phyloP scores from a whole-genome alignment of 768 basidiomycete genomes.

The Porpolomopsis calyptriformis region DNA sequence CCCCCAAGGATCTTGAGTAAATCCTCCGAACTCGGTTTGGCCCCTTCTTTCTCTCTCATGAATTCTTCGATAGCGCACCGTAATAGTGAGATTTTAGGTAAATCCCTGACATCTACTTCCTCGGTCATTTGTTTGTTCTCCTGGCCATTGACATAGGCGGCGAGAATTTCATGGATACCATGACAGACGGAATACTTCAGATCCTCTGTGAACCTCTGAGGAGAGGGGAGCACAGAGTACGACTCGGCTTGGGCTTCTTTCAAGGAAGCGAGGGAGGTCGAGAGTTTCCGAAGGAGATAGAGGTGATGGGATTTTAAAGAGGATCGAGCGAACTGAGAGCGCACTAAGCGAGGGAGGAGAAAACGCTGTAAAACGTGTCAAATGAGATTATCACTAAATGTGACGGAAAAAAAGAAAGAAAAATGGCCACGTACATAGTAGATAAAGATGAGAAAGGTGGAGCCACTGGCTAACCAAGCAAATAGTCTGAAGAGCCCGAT shows the following conservation, averaged over 20 bases:
- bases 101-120: slow-evolving; percentile 16
- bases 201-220: slow-evolving; percentile 40
- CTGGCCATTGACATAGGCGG: slow-evolving; percentile 17
- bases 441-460: slow-evolving; percentile 44
- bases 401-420: no score
- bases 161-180: slow-evolving; percentile 33
- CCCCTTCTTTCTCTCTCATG: slow-evolving; percentile 24
- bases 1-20: slow-evolving; percentile 49
- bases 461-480: slow-evolving; percentile 58
- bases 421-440: slow-evolving; percentile 64
- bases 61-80: slow-evolving; percentile 52
- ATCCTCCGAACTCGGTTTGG: slow-evolving; percentile 43
- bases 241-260: slow-evolving; percentile 46
- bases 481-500: slow-evolving; percentile 49
- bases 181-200: slow-evolving; percentile 32
- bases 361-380: slow-evolving; percentile 36
- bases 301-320: slow-evolving; percentile 53
- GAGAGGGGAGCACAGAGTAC: slow-evolving; percentile 47
- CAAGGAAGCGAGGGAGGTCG: slow-evolving; percentile 42
- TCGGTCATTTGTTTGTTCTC: slow-evolving; percentile 11
- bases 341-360: slow-evolving; percentile 55
- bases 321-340: slow-evolving; percentile 48
- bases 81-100: slow-evolving; percentile 46
- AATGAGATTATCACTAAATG: not conserved
- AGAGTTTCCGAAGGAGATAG: slow-evolving; percentile 42